Base-by-base conservation (phyloP, 208 protist genomes). In the Leishmania martiniquensis region DNA sequence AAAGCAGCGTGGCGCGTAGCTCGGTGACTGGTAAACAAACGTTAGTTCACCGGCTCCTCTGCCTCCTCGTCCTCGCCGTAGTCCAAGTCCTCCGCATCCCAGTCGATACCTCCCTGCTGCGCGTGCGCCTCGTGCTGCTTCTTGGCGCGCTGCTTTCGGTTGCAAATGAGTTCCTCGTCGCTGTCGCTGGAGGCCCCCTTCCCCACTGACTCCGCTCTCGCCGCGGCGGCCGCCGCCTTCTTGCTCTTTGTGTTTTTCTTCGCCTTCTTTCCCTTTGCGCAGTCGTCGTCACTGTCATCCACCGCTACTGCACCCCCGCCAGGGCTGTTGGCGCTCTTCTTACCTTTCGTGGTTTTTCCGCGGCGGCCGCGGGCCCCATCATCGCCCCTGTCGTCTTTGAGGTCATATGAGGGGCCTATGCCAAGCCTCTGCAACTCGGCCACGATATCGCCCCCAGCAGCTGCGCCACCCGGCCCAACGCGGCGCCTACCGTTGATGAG, bases 91-190 rank as follows among this genome's bases (percentile, higher is more conserved):
- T 89, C 85, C 37, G 87, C 81, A 72, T 75, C 63, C 59, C 72
- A 77, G 49, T 83, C 82, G 63, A 77, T 71, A 15, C 68, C 44
- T 49, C 72, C 72, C 13, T 84, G 55, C 32, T 85, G 81, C 51
- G 72, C 66, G 22, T 76, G 45, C 63, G 70, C 78, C 57, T 87
- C 72, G 62, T 87, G 73, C 76, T 84, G 84, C 49, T 87, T 84
- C 78, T 85, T 89, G 44, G 83, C 76, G 25, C 92, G 87, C 79
- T 96, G 89, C 63, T 91, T 90, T 17, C 90, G 89, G 67, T 97
- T 97, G 32, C 80, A 90, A 45, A 87, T 82, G 0, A 95, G 74
- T 71, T 97, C 91, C 62, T 94, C 91, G 72, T 94, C 93, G 57
- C 93, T 94, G 44, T 88, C 89, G 65, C 69, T 81, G 0, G 85